Evolutionary conservation across 192 early-diverging fungal species (phyloP).

Genomic region (Chytriomyces confervae): DNA sequence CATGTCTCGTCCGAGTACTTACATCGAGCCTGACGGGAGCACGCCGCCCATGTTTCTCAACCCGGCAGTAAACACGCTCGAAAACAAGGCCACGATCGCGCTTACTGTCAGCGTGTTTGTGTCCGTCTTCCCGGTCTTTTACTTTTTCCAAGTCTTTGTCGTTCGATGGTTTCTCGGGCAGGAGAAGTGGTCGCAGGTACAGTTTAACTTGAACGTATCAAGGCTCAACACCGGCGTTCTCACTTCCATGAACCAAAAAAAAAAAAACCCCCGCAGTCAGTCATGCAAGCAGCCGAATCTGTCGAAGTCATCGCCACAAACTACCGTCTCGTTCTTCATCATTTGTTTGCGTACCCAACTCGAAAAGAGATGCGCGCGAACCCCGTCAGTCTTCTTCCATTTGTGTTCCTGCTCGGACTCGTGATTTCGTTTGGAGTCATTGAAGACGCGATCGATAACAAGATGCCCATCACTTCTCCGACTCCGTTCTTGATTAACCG

Average conservation of each 20-base stretch:
- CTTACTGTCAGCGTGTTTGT: slow-evolving; percentile 30
- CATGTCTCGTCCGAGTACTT: no score
- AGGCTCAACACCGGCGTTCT: neutral
- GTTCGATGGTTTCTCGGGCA: slow-evolving; percentile 32
- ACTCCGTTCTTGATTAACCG: slow-evolving; percentile 15
- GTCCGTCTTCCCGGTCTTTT: slow-evolving; percentile 30
- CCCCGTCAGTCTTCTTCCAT: slow-evolving; percentile 23
- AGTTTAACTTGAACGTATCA: neutral
- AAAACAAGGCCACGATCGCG: slow-evolving; percentile 29
- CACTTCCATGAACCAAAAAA: neutral
- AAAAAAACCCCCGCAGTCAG: neutral
- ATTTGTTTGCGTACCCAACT: slow-evolving; percentile 20
- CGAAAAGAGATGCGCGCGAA: slow-evolving; percentile 19
- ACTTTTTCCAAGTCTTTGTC: slow-evolving; percentile 38
- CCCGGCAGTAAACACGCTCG: slow-evolving; percentile 18
- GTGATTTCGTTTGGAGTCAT: slow-evolving; percentile 31
- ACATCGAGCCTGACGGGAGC: neutral
- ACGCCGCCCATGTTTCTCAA: slow-evolving; percentile 36
- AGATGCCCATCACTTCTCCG: neutral
- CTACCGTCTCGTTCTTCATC: slow-evolving; percentile 20
- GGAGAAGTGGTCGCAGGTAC: slow-evolving; percentile 29
- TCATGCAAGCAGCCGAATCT: neutral
- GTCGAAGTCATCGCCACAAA: slow-evolving; percentile 22
- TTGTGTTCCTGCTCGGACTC: slow-evolving; percentile 11
- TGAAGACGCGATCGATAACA: slow-evolving; percentile 17